Evolutionary conservation across 495 filamentous ascomycete species (phyloP), one percentile per base, ranked within the genome.

Genomic region (Daldinia bambusicola): DNA sequence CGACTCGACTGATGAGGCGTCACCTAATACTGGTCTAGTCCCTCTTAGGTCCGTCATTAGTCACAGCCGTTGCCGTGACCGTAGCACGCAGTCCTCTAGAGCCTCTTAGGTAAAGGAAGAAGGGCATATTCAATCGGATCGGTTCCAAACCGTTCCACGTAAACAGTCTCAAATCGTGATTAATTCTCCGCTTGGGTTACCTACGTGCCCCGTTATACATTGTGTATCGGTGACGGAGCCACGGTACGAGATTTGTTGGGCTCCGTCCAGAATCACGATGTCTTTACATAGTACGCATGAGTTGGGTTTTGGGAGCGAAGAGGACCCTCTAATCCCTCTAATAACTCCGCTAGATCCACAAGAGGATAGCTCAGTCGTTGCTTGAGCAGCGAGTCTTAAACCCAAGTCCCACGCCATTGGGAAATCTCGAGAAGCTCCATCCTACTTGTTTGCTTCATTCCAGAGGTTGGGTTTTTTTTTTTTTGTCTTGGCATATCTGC

Each of bases 91-190:
- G 30, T 40, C 18, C 26, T 56, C 18, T 16, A 64, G 56, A 66
- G 61, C 40, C 40, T 62, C 50, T 61, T 50, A 66, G 52, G 51
- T 69, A 67, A 67, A 59, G 36, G 32, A 69, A 30, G 57, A 51
- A 66, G 40, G 37, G 56, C 4, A 62, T 43, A 31, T 51, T 62
- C 62, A 73, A 73, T 73, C 70, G 70, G 70, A 69, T 69, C 31
- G 38, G 40, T 66, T 73, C 62, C 70, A 26, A 66, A 18, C 20
- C 20, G 70, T 73, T 69, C 57, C 66, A 73, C 70, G 56, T 66
- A 69, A 73, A 66, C 70, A 66, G 70, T 72, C 70, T 72, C 65
- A 66, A 59, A 66, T 69, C 70, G 70, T 73, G 66, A 73, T 73
- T 69, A 63, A 73, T 73, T 73, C 62, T 73, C 70, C 70, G 70